A percentile compares a stretch with the other conserved stretches of the same genome.
Conservation (phyloP, 139 green algal genomes). For the Closterium sp. region DNA sequence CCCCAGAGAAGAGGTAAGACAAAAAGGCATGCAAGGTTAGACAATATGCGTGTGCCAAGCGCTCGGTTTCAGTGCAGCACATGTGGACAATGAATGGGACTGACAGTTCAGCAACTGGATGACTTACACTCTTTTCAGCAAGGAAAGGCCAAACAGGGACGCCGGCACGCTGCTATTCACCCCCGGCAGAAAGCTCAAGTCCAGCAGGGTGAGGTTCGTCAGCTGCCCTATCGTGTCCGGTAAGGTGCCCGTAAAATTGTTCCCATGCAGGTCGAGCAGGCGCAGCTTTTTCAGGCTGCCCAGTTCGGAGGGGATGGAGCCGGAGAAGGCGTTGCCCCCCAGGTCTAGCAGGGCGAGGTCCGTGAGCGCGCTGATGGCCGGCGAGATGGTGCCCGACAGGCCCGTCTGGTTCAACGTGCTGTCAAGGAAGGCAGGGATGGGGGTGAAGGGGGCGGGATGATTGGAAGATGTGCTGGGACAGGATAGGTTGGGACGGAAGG, state of each 20-base stretch:
- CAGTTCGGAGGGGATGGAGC: neutral
- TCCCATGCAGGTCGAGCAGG: neutral
- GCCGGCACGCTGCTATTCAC: neutral
- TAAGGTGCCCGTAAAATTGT: constrained; percentile 2
- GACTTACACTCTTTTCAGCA: neutral
- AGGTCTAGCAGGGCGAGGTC: neutral
- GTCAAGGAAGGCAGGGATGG: no score
- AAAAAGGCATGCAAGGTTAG: no score
- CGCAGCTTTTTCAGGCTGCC: neutral
- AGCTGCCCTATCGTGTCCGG: constrained; percentile 2
- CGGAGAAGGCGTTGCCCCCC: neutral
- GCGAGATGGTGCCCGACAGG: neutral
- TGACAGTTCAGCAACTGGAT: neutral
- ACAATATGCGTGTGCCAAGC: no score
- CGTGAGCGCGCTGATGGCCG: neutral
- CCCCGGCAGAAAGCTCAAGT: neutral
- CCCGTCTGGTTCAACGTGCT: neutral
- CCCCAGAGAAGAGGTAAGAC: no score
- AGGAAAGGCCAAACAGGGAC: neutral
- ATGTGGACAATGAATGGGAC: neutral
- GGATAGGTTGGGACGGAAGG: no score
- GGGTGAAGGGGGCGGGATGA: no score
- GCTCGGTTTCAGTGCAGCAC: no score
- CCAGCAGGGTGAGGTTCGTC: constrained; percentile 10
- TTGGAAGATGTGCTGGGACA: no score